Conservation (phyloP, 352 stramenopile species). For the Elongisporangium undulatum region DNA sequence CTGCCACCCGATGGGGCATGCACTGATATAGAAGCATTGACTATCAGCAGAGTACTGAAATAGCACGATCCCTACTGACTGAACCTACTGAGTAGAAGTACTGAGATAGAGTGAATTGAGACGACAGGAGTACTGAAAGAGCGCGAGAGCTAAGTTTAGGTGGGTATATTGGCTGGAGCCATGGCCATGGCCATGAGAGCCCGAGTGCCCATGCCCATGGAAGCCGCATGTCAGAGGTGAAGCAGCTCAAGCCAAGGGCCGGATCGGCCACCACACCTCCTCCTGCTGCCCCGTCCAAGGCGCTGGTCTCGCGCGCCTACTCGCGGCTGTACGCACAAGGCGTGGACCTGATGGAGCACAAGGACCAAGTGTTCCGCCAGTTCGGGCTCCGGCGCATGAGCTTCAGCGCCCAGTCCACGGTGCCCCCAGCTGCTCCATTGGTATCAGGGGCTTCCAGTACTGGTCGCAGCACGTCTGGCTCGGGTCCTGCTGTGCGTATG, state of each 20-base stretch:
- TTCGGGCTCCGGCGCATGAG: conserved; percentile 38
- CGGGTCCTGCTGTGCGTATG: not conserved
- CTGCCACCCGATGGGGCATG: not conserved
- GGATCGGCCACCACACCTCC: not conserved
- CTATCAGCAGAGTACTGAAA: not conserved
- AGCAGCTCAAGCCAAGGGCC: not conserved
- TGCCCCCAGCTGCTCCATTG: not conserved
- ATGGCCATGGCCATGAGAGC: not conserved
- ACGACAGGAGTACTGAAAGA: not conserved
- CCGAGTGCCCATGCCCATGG: not conserved
- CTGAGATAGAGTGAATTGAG: not conserved
- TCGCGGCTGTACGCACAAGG: conserved; percentile 56
- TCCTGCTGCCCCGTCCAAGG: not conserved
- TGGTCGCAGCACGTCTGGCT: not conserved
- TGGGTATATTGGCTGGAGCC: not conserved
- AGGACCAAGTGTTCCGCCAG: conserved; percentile 49
- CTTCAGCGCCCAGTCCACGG: not conserved
- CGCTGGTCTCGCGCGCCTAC: conserved; percentile 14
- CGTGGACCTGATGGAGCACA: conserved; percentile 47
- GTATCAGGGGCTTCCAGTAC: not conserved
- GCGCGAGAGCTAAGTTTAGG: not conserved
- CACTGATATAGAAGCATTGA: not conserved
- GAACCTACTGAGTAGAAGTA: not conserved
- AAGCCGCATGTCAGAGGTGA: not conserved
- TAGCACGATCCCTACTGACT: not conserved